These are phyloP conservation scores for Emydomyces testavorans DNA, from an alignment of 2,329 filamentous ascomycete genomes.

Conservation along the genomic window DNA sequence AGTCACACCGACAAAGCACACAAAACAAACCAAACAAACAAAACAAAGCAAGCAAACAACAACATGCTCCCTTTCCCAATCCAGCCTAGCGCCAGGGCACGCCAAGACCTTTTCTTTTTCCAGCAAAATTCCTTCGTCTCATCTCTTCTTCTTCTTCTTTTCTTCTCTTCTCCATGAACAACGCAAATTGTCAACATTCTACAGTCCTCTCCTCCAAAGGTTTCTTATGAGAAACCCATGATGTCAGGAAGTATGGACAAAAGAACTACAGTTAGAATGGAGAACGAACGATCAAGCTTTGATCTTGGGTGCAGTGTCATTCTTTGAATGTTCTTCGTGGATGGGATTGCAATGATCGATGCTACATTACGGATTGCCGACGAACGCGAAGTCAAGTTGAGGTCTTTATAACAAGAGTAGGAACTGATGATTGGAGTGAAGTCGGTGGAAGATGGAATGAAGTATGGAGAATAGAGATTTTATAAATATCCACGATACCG, in stretches of 20 bases:
- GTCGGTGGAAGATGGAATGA: too few relatives aligned
- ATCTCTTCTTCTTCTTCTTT: slow-evolving; percentile 21
- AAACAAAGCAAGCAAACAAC: slow-evolving; percentile 11
- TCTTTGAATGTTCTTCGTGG: slow-evolving; percentile 34
- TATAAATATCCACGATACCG: too few relatives aligned
- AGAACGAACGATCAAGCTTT: slow-evolving; percentile 23
- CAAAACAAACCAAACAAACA: slow-evolving; percentile 11
- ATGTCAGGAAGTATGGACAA: slow-evolving; percentile 45
- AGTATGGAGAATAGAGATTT: too few relatives aligned
- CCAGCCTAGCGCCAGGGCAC: background rate
- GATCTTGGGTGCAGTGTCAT: slow-evolving; percentile 50
- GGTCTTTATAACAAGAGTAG: background rate
- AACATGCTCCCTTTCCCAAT: background rate
- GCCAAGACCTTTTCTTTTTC: slow-evolving; percentile 14
- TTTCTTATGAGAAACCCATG: slow-evolving; percentile 37
- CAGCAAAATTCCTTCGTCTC: slow-evolving; percentile 18
- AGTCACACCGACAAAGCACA: background rate
- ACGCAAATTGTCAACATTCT: slow-evolving; percentile 48
- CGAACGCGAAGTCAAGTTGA: too few relatives aligned
- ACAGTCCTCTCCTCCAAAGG: slow-evolving; percentile 45
- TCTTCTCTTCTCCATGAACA: slow-evolving; percentile 42
- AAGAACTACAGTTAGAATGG: slow-evolving; percentile 22
- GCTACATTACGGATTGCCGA: slow-evolving; percentile 33
- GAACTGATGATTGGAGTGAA: too few relatives aligned
- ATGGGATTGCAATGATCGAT: slow-evolving; percentile 50